These are phyloP conservation scores for Chaetoceros tenuissimus DNA, from an alignment of 108 stramenopile genomes.

Conservation along the genomic window DNA sequence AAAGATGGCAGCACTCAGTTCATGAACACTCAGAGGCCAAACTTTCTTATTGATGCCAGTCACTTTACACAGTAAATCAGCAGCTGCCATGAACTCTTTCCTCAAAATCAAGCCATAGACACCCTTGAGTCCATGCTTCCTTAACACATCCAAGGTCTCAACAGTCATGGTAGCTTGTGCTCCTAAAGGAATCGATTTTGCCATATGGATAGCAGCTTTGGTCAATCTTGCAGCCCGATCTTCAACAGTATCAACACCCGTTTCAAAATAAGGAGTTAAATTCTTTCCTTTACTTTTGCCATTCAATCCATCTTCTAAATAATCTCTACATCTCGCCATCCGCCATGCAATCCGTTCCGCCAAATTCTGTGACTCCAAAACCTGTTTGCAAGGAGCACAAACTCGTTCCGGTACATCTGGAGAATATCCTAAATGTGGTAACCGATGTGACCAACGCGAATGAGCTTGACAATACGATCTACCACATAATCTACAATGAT, in stretches of 20 bases:
- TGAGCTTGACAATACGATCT: constrained; percentile 72
- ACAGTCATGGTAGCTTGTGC: constrained; percentile 83
- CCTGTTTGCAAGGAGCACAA: constrained; percentile 65
- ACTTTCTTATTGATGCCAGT: constrained; percentile 74
- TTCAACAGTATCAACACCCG: constrained; percentile 66
- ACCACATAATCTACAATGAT: constrained; percentile 91
- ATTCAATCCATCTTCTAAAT: constrained; percentile 19
- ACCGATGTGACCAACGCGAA: constrained; percentile 35
- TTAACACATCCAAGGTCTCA: constrained; percentile 87
- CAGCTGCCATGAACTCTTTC: constrained; percentile 89
- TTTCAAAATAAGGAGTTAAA: constrained; percentile 78
- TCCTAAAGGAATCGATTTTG: constrained; percentile 72
- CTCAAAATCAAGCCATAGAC: constrained; percentile 85
- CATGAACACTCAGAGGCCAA: constrained; percentile 88
- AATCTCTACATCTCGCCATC: constrained; percentile 72
- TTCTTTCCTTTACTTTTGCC: background rate
- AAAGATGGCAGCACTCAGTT: constrained; percentile 92
- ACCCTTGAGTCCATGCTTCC: constrained; percentile 87
- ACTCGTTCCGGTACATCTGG: constrained; percentile 79
- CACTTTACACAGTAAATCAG: constrained; percentile 76
- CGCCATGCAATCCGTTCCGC: constrained; percentile 84
- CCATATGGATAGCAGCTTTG: constrained; percentile 57
- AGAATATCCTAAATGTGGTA: constrained; percentile 82
- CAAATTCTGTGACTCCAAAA: constrained; percentile 62
- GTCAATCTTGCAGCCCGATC: constrained; percentile 63